Evolutionary conservation across 257 asterid genomes (phyloP).

Genomic region (Eustoma russellianum): DNA sequence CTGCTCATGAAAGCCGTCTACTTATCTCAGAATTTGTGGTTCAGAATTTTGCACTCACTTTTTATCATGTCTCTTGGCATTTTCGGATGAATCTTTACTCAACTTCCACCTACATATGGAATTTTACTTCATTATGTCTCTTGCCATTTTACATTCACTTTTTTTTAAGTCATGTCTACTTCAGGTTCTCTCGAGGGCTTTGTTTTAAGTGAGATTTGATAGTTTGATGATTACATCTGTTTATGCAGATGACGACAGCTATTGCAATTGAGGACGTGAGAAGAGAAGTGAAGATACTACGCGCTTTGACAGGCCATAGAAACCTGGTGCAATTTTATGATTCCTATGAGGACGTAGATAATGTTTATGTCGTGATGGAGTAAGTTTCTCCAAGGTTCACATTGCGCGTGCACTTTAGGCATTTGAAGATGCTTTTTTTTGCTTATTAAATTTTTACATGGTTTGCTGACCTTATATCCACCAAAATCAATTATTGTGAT

Average conservation of each 20-base stretch:
- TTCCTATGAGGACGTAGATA: conserved; percentile 60
- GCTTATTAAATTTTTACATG: background rate
- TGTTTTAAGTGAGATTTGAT: too few species aligned
- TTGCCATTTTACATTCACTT: too few species aligned
- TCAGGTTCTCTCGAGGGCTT: too few species aligned
- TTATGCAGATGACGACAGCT: conserved; percentile 58
- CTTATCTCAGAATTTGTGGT: too few species aligned
- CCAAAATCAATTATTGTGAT: too few species aligned
- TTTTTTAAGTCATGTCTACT: too few species aligned
- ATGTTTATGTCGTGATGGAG: conserved; percentile 60
- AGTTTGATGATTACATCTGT: background rate
- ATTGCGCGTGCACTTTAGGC: background rate
- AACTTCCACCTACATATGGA: too few species aligned
- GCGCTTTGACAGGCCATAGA: conserved; percentile 56
- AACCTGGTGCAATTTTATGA: conserved; percentile 56
- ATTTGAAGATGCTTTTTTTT: background rate
- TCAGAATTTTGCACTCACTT: too few species aligned
- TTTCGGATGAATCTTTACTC: too few species aligned
- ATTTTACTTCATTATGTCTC: too few species aligned
- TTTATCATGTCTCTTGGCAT: too few species aligned
- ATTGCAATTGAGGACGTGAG: conserved; percentile 62
- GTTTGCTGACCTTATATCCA: background rate
- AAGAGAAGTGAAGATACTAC: conserved; percentile 55
- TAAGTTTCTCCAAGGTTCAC: conserved; percentile 20
- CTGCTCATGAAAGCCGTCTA: too few species aligned